A percentile compares a stretch with the other conserved stretches of the same genome.
phyloP scores from a whole-genome alignment of 495 filamentous ascomycete species.

The Elasticomyces elasticus region DNA sequence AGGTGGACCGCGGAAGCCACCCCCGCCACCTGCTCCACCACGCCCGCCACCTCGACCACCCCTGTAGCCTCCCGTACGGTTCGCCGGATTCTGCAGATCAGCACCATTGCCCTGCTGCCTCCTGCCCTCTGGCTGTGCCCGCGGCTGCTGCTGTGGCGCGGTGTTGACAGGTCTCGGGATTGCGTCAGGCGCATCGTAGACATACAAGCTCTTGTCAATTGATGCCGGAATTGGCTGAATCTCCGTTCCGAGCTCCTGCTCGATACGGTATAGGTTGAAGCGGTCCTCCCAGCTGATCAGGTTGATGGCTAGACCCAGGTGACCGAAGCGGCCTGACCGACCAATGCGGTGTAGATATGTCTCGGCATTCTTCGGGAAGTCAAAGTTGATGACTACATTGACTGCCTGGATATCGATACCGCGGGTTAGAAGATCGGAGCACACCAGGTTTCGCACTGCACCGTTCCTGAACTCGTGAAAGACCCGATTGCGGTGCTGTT shows the following conservation, averaged over 20 bases:
- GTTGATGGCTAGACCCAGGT: conserved; percentile 95
- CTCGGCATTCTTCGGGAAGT: conserved; percentile 99
- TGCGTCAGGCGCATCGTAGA: conserved; percentile 89
- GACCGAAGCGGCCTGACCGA: conserved; percentile 91
- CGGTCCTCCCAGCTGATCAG: conserved; percentile 99
- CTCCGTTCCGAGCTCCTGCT: conserved; percentile 92
- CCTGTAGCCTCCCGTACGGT: conserved; percentile 16
- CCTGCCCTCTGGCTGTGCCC: conserved; percentile 6
- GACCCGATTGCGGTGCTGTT: conserved; percentile 90
- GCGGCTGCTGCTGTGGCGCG: conserved; percentile 14
- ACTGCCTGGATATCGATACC: conserved; percentile 99
- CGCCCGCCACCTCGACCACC: conserved; percentile 17
- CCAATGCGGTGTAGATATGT: conserved; percentile 98
- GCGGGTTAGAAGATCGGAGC: conserved; percentile 92
- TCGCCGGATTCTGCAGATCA: conserved; percentile 20
- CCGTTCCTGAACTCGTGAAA: conserved; percentile 99
- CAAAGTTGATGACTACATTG: conserved; percentile 99
- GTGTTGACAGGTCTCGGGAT: conserved; percentile 69
- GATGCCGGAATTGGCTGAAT: conserved; percentile 87
- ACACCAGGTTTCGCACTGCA: conserved; percentile 94
- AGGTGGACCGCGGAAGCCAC: conserved; percentile 14
- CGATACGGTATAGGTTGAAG: conserved; percentile 98
- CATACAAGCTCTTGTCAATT: conserved; percentile 97
- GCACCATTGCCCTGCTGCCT: conserved; percentile 23
- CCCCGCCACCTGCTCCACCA: conserved; percentile 2